phyloP scores from a whole-genome alignment of 2,329 filamentous ascomycete species.

The Cyphellophora europaea region DNA sequence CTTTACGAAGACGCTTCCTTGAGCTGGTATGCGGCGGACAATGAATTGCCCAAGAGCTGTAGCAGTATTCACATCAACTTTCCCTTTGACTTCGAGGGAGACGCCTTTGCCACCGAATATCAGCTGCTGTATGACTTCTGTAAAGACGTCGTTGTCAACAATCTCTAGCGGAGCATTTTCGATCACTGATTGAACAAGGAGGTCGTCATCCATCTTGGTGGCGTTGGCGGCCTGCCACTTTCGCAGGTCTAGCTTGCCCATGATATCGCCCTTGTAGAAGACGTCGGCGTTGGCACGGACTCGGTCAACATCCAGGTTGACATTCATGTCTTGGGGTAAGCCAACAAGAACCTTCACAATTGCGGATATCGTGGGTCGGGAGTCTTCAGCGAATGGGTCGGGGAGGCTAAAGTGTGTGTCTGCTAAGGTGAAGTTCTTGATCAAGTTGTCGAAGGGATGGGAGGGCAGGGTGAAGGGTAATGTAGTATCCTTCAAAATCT shows the following conservation, averaged over 20 bases:
- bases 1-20: conserved; percentile 83
- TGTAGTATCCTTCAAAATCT: conserved; percentile 71
- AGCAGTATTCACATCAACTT: conserved; percentile 71
- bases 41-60: conserved; percentile 75
- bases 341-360: conserved; percentile 69
- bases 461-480: conserved; percentile 79
- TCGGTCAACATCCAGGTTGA: conserved; percentile 66
- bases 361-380: conserved; percentile 72
- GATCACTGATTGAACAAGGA: conserved; percentile 69
- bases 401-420: conserved; percentile 83
- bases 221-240: conserved; percentile 83
- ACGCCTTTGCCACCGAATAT: conserved; percentile 65
- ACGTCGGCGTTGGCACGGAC: conserved; percentile 73
- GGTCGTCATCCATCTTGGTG: conserved; percentile 52
- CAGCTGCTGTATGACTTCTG: conserved; percentile 69
- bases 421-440: conserved; percentile 78
- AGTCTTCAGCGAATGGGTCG: conserved; percentile 64
- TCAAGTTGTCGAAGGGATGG: conserved; percentile 67
- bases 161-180: conserved; percentile 73
- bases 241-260: conserved; percentile 69
- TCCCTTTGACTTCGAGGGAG: conserved; percentile 64
- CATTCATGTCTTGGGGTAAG: conserved; percentile 78
- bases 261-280: conserved; percentile 64
- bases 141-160: conserved; percentile 69
- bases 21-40: conserved; percentile 70